These are phyloP conservation scores for Chionographis japonica DNA, from an alignment of 106 monocot species.

Conservation along the genomic window DNA sequence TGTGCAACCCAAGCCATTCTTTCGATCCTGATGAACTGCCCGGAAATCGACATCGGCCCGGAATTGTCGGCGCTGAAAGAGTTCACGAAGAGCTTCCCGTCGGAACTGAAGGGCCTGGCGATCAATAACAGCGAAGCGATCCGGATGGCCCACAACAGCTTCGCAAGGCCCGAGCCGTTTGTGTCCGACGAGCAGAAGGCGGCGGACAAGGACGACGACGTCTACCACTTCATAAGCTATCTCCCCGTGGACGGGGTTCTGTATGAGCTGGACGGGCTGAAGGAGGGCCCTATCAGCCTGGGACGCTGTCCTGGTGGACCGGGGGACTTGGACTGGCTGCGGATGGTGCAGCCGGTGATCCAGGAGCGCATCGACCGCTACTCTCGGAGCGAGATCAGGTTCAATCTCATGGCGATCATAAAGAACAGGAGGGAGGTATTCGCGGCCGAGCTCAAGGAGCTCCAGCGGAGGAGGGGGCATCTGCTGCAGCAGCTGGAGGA, in stretches of 20 bases:
- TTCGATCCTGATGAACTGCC: constrained; percentile 51
- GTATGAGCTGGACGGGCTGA: constrained; percentile 15
- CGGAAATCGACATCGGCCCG: constrained; percentile 1
- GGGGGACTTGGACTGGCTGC: constrained; percentile 46
- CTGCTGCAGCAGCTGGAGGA: too few relatives aligned
- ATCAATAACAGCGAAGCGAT: constrained; percentile 13
- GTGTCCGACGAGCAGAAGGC: constrained; percentile 19
- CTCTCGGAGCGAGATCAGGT: constrained; percentile 53
- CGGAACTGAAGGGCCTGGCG: constrained; percentile 42
- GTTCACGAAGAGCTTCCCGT: constrained; percentile 43
- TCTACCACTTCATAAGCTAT: constrained; percentile 16
- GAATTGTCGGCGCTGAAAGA: constrained; percentile 45
- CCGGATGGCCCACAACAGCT: constrained; percentile 45
- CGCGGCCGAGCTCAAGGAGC: constrained; percentile 11
- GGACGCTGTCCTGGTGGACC: constrained; percentile 41
- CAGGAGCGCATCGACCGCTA: constrained; percentile 52
- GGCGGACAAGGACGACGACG: constrained; percentile 41
- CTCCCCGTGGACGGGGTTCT: too few relatives aligned
- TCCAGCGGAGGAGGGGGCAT: too few relatives aligned
- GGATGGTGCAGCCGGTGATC: constrained; percentile 53
- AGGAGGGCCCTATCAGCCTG: constrained; percentile 65
- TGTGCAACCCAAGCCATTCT: constrained; percentile 82
- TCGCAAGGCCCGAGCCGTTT: constrained; percentile 23
- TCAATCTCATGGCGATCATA: constrained; percentile 57
- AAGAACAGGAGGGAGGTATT: constrained; percentile 54